Evolutionary conservation across 192 early-diverging fungal species (phyloP).

Genomic region (Linnemannia zychae): DNA sequence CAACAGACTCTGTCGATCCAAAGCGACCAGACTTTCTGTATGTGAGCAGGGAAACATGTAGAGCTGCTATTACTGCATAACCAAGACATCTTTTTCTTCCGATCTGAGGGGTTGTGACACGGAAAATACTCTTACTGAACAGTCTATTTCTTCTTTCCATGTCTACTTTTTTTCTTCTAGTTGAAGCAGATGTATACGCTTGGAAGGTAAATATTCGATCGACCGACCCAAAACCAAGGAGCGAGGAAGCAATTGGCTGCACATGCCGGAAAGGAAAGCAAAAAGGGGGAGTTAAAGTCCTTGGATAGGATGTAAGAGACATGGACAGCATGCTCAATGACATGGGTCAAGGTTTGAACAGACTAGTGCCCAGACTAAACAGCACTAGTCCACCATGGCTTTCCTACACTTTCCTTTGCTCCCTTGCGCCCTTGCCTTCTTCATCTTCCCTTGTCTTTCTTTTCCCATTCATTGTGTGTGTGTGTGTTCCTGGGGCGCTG

Average conservation of each 20-base stretch:
- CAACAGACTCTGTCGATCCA: conserved; percentile 47
- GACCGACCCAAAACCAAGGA: not conserved
- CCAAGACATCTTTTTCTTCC: too few species aligned
- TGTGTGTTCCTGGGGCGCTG: not conserved
- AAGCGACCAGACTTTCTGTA: conserved; percentile 53
- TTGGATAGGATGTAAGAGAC: not conserved
- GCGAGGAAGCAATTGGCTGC: not conserved
- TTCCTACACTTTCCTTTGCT: not conserved
- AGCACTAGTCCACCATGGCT: not conserved
- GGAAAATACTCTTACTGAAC: too few species aligned
- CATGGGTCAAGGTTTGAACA: not conserved
- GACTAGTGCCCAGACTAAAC: conserved; percentile 1
- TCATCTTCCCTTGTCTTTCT: not conserved
- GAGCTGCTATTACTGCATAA: too few species aligned
- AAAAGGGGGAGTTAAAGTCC: too few species aligned
- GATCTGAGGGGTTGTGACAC: not conserved
- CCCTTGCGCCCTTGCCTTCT: not conserved
- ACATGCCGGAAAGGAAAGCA: not conserved
- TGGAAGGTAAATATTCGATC: conserved; percentile 38
- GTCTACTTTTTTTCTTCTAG: conserved; percentile 8
- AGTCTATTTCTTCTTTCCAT: too few species aligned
- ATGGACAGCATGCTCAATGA: not conserved
- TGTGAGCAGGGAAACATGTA: not conserved
- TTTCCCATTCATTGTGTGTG: not conserved
- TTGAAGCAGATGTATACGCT: conserved; percentile 56